Base-by-base conservation (phyloP, 306 rosid genomes). In the Sicyos edulis region DNA sequence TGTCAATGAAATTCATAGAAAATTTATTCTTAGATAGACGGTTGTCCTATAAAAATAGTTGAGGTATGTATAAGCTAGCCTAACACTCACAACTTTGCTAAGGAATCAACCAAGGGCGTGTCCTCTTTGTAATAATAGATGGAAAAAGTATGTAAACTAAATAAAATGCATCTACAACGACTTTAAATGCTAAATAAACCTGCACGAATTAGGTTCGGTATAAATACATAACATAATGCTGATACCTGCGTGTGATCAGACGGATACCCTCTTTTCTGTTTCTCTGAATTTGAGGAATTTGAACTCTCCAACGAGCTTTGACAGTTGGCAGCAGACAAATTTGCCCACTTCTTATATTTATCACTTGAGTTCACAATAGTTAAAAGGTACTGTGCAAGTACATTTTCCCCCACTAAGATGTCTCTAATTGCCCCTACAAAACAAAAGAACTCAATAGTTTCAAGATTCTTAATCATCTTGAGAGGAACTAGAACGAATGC, bases 201-300 rank as follows among this genome's bases (percentile, higher is more conserved):
- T 14, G 58, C 73, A 51, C 16, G 45, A 69, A 51, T 15, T 24
- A 50, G 45, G 42, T 47, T 47, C 11, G 22, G 42, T 44, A 67
- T 1, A 42, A 11, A 42, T 42, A 40, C 8, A 40, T 40, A 40
- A 40, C 26, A 50, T 24, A 22, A 17, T 57, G 59, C 57, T 58
- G 11, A 71, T 78, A 92, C 96, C 95, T 89, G 96, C 60, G 96
- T 89, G 77, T 89, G 92, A 83, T 92, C 96, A n/a, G 85, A 69
- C 52, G 72, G 78, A 73, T 78, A 76, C 75, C 86, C 80, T 63
- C 76, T 84, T 79, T 72, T 84, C 65, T 37, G 74, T 77, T 81
- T 86, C 10, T 74, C 78, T 60, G 72, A 66, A 78, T 55, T 76
- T 54, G 79, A 75, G 68, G 52, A 32, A 54, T 16, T 61, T 54